Base-by-base conservation (phyloP, 108 stramenopile genomes). In the Craspedostauros australis region DNA sequence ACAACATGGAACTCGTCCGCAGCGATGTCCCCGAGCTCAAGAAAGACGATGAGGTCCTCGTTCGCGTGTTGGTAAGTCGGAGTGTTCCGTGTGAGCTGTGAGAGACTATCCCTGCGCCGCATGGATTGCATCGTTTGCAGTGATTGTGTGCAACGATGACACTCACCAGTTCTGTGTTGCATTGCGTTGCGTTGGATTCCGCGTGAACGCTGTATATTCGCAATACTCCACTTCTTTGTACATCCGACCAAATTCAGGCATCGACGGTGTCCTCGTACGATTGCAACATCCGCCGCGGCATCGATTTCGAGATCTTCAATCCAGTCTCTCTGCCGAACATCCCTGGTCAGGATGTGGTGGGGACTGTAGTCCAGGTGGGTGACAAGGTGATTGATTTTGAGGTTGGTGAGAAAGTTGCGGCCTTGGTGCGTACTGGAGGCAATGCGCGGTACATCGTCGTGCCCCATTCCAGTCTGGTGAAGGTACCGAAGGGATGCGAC, bases 271-370 rank as follows among this genome's bases (percentile, higher is more conserved):
- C 80, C 7, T 40, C 48, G 25, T 54, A 61, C 38, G 84, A 86
- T 68, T 68, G 70, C 44, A 46, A 66, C 31, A 62, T 64, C 21
- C 75, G 84, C 33, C 49, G 66, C 2, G 84, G 84, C 16, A 14
- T 70, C 8, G 64, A 64, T n/a, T 59, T 73, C 28, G 59, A 62
- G 18, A 39, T 69, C 29, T 53, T 45, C 0, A 56, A 59, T 50
- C 68, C 54, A 18, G 46, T 47, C 11, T 22, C 29, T 39, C 62
- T 78, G 2, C 84, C 84, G 8, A 66, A 54, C 40, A 76, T 69
- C 28, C 84, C 84, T 12, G 84, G 84, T 20, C 48, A 64, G 46
- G 80, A 81, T 44, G 36, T 86, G 20, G 64, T 81, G 15, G 84
- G 84, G 7, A 76, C 48, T 11, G 55, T 86, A 28, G 54, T 74